Evolutionary conservation across 805 yeast genomes (phyloP).

Genomic region (Kurtzmaniella cleridarum): DNA sequence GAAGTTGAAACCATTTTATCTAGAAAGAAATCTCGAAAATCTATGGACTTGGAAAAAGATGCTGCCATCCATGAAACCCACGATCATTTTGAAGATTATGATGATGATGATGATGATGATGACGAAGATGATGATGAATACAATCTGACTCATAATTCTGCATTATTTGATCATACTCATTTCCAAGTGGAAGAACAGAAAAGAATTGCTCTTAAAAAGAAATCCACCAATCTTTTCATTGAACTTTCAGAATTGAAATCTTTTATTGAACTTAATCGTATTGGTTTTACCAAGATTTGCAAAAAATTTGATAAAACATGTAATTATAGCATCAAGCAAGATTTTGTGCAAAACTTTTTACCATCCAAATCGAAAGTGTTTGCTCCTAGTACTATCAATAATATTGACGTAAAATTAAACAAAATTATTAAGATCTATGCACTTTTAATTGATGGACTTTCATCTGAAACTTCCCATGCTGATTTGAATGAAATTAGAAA

Average conservation of each 20-base stretch:
- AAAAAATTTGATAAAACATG: constrained; percentile 89
- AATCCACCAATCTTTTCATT: constrained; percentile 64
- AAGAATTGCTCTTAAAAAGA: constrained; percentile 60
- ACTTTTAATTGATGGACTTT: constrained; percentile 24
- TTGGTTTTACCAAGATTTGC: constrained; percentile 85
- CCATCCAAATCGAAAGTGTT: constrained; percentile 54
- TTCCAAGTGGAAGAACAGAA: constrained; percentile 46
- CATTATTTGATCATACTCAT: constrained; percentile 45
- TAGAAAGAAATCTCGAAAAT: neutral
- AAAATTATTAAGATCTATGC: constrained; percentile 53
- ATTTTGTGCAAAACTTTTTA: constrained; percentile 46
- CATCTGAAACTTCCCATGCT: constrained; percentile 47
- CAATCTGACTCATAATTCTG: constrained; percentile 31
- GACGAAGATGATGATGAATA: constrained; percentile 21
- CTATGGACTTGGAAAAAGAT: neutral
- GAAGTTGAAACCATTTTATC: constrained; percentile 1
- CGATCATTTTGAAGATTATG: constrained; percentile 17
- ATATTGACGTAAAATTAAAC: constrained; percentile 49
- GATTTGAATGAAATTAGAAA: constrained; percentile 35
- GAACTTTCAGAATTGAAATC: constrained; percentile 77
- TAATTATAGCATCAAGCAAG: constrained; percentile 52
- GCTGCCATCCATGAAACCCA: constrained; percentile 14
- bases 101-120: constrained; percentile 18
- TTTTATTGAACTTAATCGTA: constrained; percentile 73
- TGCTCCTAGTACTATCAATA: constrained; percentile 23